Evolutionary conservation across 306 rosid genomes (phyloP), one percentile per base, ranked within the genome.

Genomic region (Luffa acutangula): DNA sequence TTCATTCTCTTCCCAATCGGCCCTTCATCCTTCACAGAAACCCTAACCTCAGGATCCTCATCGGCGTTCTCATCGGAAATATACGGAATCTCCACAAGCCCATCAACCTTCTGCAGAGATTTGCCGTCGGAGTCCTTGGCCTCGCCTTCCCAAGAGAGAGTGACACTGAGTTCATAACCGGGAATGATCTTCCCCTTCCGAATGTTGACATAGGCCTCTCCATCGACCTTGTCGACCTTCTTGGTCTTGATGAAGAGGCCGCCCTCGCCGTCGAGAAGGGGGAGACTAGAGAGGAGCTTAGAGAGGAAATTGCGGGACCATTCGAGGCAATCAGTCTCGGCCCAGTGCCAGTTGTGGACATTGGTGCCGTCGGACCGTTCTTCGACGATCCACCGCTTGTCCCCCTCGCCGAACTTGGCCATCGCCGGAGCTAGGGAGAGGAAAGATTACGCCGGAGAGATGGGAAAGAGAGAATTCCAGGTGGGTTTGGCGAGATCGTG

Each of bases 291-390:
- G 70, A 95, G 97, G 14, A 90, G 99, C 58, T 84, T 84, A 78
- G 85, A 48, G 81, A 95, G 85, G 75, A 90, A 82, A 80, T 83
- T 81, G 10, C 88, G 90, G 7, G 97, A 89, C 99, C 99, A 95
- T 62, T 88, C 96, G 10, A 95, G 86, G 78, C 99, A 95, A 56
- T 95, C 87, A 7, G 97, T 95, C 85, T 95, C 99, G 0, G 97
- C 52, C 99, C 99, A 95, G 88, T 95, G 99, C 99, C 99, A 95
- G 87, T 95, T 95, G 84, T 95, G 97, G 54, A 95, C 97, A 83
- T 95, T 95, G 25, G 99, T 87, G 7, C 99, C 99, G 82, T 95
- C 99, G 4, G 97, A 77, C 7, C 99, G 82, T 34, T 95, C 99
- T 43, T 90, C 97, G 7, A 95, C 99, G 91, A 95, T 95, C 99